Evolutionary conservation across 163 green algal genomes (phyloP), one percentile per base, ranked within the genome.

Genomic region (Scenedesmus sp.): DNA sequence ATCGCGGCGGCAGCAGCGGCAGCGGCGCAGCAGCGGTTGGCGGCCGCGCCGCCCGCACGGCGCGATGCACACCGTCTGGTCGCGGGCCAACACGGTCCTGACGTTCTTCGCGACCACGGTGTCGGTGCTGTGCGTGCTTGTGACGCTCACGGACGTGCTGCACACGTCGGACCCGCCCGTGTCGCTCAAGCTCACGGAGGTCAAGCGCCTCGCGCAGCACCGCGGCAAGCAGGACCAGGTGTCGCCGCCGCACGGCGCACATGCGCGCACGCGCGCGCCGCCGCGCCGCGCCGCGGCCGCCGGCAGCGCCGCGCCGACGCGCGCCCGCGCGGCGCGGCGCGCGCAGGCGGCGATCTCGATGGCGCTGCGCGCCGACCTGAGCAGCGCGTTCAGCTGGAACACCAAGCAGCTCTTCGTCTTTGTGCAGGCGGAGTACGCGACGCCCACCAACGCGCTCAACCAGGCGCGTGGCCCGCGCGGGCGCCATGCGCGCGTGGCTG

Each of bases 341-440:
- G n/a, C n/a, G n/a, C 90, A 97, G 89, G 94, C 90, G 11, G 84
- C 88, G n/a, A 15, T 97, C 2, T 84, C 84, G 10, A 84, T 98
- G 10, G 80, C 92, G 57, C 36, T 97, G 17, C 73, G 91, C 18
- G 87, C 84, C 7, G 94, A 98, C 82, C 77, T 97, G 64, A 74
- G 82, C 34, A 89, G 80, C 45, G 78, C 87, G 18, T 97, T 96
- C 78, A 93, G 76, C 42, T 98, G 94, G 94, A 97, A 97, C 82
- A 97, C 93, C 0, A 97, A 97, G 83, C 93, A 97, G 87, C 78
- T 94, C 6, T 92, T 92, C 54, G 79, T 91, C 17, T 95, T 82
- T 56, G 71, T 97, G 18, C 87, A 86, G 39, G 89, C 90, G 5
- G 86, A 95, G 65, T 97, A 95, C 77, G 70, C 65, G 11, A 95